A percentile compares a stretch with the other conserved stretches of the same genome.
phyloP scores from a whole-genome alignment of 2,329 filamentous ascomycete species.

The Thyridium curvatum region DNA sequence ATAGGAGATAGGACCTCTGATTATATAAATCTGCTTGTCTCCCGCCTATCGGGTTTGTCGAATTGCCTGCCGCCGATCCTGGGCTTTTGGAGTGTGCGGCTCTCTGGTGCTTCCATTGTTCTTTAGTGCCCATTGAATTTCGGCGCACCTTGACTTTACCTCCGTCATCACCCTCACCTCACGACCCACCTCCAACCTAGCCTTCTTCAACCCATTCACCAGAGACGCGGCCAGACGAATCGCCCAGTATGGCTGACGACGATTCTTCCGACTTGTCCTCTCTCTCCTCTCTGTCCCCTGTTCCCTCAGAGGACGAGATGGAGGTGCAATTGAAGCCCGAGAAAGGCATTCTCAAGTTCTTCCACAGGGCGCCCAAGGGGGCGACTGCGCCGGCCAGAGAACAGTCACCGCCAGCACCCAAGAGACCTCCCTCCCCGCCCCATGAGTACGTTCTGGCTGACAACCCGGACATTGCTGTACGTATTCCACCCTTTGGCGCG shows the following conservation, averaged over 20 bases:
- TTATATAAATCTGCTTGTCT: no score
- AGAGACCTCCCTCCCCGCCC: slow-evolving; percentile 71
- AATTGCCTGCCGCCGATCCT: no score
- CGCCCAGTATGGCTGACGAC: slow-evolving; percentile 48
- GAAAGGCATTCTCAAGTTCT: slow-evolving; percentile 61
- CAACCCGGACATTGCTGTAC: slow-evolving; percentile 85
- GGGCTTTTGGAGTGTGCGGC: no score
- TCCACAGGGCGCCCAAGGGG: slow-evolving; percentile 49
- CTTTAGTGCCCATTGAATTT: no score
- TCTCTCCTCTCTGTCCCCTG: slow-evolving; percentile 35
- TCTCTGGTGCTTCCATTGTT: no score
- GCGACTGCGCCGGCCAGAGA: slow-evolving; percentile 42
- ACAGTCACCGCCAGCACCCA: slow-evolving; percentile 61
- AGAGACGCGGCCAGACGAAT: slow-evolving; percentile 4
- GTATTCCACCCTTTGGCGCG: slow-evolving; percentile 41
- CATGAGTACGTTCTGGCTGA: slow-evolving; percentile 88
- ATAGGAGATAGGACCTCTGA: no score
- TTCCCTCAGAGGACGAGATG: slow-evolving; percentile 44
- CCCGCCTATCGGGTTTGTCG: no score
- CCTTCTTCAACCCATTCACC: slow-evolving; percentile 10
- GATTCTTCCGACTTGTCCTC: slow-evolving; percentile 59
- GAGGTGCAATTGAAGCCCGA: slow-evolving; percentile 45
- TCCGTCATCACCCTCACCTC: not conserved
- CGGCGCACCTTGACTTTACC: not conserved
- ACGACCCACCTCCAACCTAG: slow-evolving; percentile 13